These are phyloP conservation scores for Hypoxylon sp. DNA, from an alignment of 2,329 filamentous ascomycete species.

Conservation along the genomic window DNA sequence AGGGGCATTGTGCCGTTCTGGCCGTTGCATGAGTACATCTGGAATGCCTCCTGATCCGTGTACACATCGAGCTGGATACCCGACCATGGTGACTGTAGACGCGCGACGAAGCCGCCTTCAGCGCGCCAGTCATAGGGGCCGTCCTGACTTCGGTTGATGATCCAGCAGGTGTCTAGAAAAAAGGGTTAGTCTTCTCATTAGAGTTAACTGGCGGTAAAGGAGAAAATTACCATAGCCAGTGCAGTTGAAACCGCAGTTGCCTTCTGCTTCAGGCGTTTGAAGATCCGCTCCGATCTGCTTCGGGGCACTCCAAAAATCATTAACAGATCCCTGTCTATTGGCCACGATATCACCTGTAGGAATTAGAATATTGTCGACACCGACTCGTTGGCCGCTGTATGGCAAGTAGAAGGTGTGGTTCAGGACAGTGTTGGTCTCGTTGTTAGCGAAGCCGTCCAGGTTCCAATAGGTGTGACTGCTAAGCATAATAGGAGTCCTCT, in stretches of 20 bases:
- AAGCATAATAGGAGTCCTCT: conserved; percentile 87
- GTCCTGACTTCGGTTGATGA: conserved; percentile 73
- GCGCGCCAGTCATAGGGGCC: conserved; percentile 75
- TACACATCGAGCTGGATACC: conserved; percentile 88
- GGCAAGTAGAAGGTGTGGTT: conserved; percentile 83
- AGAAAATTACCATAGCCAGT: conserved; percentile 81
- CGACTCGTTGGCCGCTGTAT: conserved; percentile 79
- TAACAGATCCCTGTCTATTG: conserved; percentile 76
- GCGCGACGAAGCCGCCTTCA: conserved; percentile 71
- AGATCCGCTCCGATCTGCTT: conserved; percentile 84
- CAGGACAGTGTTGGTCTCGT: conserved; percentile 73
- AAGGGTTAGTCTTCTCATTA: conserved; percentile 12
- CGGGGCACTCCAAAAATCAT: conserved; percentile 85
- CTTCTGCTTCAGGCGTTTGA: conserved; percentile 71
- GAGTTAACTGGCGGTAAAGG: neutral
- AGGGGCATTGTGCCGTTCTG: conserved; percentile 80
- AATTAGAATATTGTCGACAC: conserved; percentile 78
- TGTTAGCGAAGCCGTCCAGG: conserved; percentile 83
- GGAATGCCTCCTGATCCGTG: conserved; percentile 88
- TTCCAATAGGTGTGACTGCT: conserved; percentile 85
- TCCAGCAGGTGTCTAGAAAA: conserved; percentile 74
- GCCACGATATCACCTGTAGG: conserved; percentile 82
- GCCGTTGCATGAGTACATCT: conserved; percentile 87
- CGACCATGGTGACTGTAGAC: conserved; percentile 79
- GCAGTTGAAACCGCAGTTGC: conserved; percentile 86